phyloP scores from a whole-genome alignment of 2,329 filamentous ascomycete genomes.

The Pseudogymnoascus sp. region DNA sequence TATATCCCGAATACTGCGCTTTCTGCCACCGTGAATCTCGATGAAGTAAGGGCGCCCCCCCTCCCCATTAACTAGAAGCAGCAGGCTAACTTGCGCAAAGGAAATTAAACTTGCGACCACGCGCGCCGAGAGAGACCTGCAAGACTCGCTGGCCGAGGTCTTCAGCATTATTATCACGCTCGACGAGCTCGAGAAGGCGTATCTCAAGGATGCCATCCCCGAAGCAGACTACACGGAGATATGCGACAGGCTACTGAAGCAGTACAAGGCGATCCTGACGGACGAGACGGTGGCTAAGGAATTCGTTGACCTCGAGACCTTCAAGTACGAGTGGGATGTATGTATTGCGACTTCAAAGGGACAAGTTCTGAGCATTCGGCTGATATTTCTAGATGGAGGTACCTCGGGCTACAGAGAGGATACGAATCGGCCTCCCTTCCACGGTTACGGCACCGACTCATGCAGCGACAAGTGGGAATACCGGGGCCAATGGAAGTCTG shows the following conservation, averaged over 20 bases:
- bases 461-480: conserved; percentile 35
- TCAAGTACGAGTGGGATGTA: conserved; percentile 89
- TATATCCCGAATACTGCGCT: conserved; percentile 80
- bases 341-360: conserved; percentile 30
- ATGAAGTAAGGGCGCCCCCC: conserved; percentile 55
- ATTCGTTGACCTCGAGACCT: conserved; percentile 81
- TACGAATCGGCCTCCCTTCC: conserved; percentile 86
- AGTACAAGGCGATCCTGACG: conserved; percentile 90
- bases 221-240: conserved; percentile 94
- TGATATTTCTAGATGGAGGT: conserved; percentile 66
- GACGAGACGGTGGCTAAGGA: conserved; percentile 85
- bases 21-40: conserved; percentile 84
- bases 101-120: conserved; percentile 89
- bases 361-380: neutral
- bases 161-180: conserved; percentile 96
- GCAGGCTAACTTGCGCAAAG: conserved; percentile 37
- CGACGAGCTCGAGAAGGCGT: conserved; percentile 92
- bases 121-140: conserved; percentile 80
- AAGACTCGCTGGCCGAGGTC: conserved; percentile 92
- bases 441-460: conserved; percentile 54
- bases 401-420: conserved; percentile 83
- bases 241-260: conserved; percentile 85
- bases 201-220: conserved; percentile 87
- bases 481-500: conserved; percentile 46
- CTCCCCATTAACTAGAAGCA: conserved; percentile 15